These are phyloP conservation scores for Trichosporon ovoides DNA, from an alignment of 1,284 basidiomycete genomes.

Conservation along the genomic window DNA sequence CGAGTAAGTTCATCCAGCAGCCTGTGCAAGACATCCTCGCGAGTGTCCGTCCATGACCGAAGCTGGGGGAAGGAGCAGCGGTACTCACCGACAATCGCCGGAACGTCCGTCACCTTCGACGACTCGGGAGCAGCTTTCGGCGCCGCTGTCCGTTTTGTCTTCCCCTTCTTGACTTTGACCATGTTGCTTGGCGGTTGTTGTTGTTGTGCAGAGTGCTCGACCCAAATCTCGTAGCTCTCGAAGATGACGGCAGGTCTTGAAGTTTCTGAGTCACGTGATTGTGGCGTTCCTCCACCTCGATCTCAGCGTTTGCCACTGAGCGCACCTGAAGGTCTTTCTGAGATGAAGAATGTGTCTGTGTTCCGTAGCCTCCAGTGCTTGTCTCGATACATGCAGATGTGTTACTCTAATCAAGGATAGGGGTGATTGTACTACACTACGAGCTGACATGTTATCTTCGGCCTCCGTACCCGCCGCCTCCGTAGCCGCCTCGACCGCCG, in stretches of 20 bases:
- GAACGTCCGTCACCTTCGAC: conserved; percentile 18
- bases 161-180: conserved; percentile 5
- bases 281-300: background rate
- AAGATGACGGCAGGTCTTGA: background rate
- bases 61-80: too few relatives aligned
- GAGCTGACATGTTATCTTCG: conserved; percentile 16
- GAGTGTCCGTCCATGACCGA: too few relatives aligned
- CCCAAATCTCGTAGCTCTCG: background rate
- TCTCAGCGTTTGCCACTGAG: too few relatives aligned
- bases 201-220: background rate
- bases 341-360: too few relatives aligned
- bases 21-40: too few relatives aligned
- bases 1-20: too few relatives aligned
- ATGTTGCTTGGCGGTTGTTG: background rate
- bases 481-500: conserved; percentile 39
- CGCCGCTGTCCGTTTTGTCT: conserved; percentile 2
- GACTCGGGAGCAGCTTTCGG: background rate
- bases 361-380: too few relatives aligned
- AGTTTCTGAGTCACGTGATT: background rate
- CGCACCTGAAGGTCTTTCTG: too few relatives aligned
- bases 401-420: background rate
- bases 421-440: background rate
- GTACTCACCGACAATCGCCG: conserved; percentile 27
- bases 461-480: conserved; percentile 50
- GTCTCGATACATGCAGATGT: background rate